Evolutionary conservation across 2,329 filamentous ascomycete species (phyloP).

Genomic region (Neophaeococcomyces aloes): DNA sequence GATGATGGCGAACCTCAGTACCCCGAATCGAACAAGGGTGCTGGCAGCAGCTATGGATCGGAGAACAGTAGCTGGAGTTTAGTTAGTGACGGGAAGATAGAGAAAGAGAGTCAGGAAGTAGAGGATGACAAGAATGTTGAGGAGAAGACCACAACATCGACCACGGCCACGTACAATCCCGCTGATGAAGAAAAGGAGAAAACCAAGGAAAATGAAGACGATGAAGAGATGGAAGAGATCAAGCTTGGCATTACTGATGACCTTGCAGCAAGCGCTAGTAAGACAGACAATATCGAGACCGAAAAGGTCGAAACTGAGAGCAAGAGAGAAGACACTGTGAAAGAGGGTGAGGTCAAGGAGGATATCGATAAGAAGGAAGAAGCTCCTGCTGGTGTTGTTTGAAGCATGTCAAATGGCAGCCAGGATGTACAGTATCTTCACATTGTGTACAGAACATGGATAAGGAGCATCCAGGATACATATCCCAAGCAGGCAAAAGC

Average conservation of each 20-base stretch:
- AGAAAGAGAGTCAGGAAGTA: background rate
- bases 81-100: background rate
- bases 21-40: background rate
- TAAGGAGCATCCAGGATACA: too few relatives aligned
- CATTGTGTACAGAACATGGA: too few relatives aligned
- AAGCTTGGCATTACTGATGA: slow-evolving; percentile 2
- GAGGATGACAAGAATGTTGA: background rate
- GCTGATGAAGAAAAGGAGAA: background rate
- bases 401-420: too few relatives aligned
- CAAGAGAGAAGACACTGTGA: background rate
- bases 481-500: too few relatives aligned
- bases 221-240: slow-evolving; percentile 9
- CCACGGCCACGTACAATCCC: background rate
- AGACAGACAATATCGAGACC: background rate
- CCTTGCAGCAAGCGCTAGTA: background rate
- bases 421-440: too few relatives aligned
- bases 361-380: too few relatives aligned
- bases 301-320: background rate
- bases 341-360: too few relatives aligned
- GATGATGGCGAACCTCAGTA: background rate
- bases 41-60: background rate
- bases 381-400: too few relatives aligned
- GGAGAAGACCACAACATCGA: background rate
- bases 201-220: background rate
- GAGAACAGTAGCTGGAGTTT: background rate